Evolutionary conservation across 306 rosid species (phyloP).

Genomic region (Coriaria nepalensis): DNA sequence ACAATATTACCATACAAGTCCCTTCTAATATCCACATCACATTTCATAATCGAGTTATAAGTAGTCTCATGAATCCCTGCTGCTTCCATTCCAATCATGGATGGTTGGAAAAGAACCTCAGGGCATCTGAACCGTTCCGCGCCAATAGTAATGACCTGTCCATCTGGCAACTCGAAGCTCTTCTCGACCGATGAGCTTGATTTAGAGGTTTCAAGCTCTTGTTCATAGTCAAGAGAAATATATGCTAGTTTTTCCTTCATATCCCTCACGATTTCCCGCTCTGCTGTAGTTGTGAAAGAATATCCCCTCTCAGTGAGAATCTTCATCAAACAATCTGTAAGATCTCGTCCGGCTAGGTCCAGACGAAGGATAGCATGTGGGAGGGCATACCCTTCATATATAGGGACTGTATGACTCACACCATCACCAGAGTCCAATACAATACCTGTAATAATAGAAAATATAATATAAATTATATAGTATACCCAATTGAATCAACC

Average conservation of each 20-base stretch:
- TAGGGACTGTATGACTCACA: slow-evolving; percentile 98
- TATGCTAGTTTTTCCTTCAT: slow-evolving; percentile 90
- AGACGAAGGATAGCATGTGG: slow-evolving; percentile 99
- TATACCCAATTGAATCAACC: no score
- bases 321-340: slow-evolving; percentile 90
- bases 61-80: slow-evolving; percentile 98
- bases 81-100: slow-evolving; percentile 96
- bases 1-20: slow-evolving; percentile 95
- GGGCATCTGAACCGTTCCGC: slow-evolving; percentile 99
- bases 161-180: slow-evolving; percentile 95
- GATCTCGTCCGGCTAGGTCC: slow-evolving; percentile 95
- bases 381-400: slow-evolving; percentile 94
- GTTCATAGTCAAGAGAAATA: slow-evolving; percentile 85
- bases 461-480: no score
- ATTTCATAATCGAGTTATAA: slow-evolving; percentile 97
- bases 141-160: slow-evolving; percentile 92
- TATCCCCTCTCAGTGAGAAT: slow-evolving; percentile 94
- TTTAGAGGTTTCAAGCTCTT: slow-evolving; percentile 79
- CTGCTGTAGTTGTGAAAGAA: slow-evolving; percentile 93
- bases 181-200: slow-evolving; percentile 94
- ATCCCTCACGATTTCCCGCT: slow-evolving; percentile 97
- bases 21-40: slow-evolving; percentile 96
- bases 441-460: slow-evolving; percentile 50
- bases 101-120: slow-evolving; percentile 92
- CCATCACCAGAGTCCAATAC: slow-evolving; percentile 99